phyloP scores from a whole-genome alignment of 805 yeast genomes.

The Starmerella gropengiesseri region DNA sequence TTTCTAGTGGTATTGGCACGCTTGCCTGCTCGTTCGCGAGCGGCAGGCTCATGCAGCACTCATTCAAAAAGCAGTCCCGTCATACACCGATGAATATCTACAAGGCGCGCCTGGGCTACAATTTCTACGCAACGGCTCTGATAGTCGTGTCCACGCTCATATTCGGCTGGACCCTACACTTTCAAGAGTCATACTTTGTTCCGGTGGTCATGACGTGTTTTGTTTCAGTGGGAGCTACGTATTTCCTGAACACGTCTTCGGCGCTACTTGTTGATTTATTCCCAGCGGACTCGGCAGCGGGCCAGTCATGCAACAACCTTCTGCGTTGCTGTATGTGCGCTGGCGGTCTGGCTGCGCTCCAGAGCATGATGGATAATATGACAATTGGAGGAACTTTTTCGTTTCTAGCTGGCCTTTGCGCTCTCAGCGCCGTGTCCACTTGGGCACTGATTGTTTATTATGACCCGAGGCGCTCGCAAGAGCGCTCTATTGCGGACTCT shows the following conservation, averaged over 20 bases:
- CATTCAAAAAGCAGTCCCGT: slow-evolving; percentile 33
- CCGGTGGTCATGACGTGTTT: slow-evolving; percentile 50
- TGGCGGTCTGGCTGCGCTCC: slow-evolving; percentile 53
- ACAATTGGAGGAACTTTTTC: slow-evolving; percentile 70
- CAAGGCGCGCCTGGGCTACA: slow-evolving; percentile 43
- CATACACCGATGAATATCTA: slow-evolving; percentile 32
- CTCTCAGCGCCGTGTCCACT: slow-evolving; percentile 15
- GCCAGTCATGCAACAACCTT: slow-evolving; percentile 62
- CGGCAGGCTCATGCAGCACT: slow-evolving; percentile 48
- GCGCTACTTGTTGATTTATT: slow-evolving; percentile 68
- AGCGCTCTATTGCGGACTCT: background rate
- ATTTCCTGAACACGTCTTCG: slow-evolving; percentile 46
- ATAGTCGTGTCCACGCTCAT: slow-evolving; percentile 37
- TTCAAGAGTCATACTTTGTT: slow-evolving; percentile 39
- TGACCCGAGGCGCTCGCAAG: slow-evolving; percentile 10
- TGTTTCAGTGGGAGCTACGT: slow-evolving; percentile 48
- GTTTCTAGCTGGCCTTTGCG: slow-evolving; percentile 43
- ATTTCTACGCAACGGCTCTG: slow-evolving; percentile 35
- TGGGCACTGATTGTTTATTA: slow-evolving; percentile 9
- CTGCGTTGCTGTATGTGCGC: slow-evolving; percentile 67
- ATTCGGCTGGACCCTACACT: slow-evolving; percentile 66
- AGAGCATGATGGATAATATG: slow-evolving; percentile 47
- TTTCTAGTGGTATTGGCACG: slow-evolving; percentile 65
- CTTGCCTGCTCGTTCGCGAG: slow-evolving; percentile 46
- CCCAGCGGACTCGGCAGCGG: slow-evolving; percentile 61